phyloP scores from a whole-genome alignment of 2,329 filamentous ascomycete species.

The Aspergillus aculeatus region DNA sequence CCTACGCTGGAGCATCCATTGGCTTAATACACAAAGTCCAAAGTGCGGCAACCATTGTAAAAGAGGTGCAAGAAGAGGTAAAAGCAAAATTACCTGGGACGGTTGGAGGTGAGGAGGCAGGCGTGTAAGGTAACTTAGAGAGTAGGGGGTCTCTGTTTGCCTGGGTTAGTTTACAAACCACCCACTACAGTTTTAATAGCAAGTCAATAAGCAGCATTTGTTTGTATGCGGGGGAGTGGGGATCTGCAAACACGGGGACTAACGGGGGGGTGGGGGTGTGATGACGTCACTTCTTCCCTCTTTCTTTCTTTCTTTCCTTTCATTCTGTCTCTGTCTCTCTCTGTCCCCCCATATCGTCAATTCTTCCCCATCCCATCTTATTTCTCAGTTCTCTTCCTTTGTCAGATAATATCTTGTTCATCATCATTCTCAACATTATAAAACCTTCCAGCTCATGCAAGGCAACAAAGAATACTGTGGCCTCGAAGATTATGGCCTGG shows the following conservation, averaged over 20 bases:
- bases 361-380: neutral
- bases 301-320: neutral
- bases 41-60: conserved; percentile 42
- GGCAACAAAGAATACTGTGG: conserved; percentile 25
- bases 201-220: too few relatives aligned
- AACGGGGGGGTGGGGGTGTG: neutral
- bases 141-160: too few relatives aligned
- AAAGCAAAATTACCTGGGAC: neutral
- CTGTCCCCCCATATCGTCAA: too few relatives aligned
- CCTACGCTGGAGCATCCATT: conserved; percentile 51
- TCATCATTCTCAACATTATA: neutral
- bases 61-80: conserved; percentile 12
- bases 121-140: too few relatives aligned
- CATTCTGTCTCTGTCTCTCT: neutral
- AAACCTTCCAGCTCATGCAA: neutral
- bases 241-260: neutral
- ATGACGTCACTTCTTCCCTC: neutral
- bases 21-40: conserved; percentile 47
- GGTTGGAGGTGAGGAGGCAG: too few relatives aligned
- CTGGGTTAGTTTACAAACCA: too few relatives aligned
- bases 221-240: too few relatives aligned
- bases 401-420: neutral
- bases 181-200: too few relatives aligned
- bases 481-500: conserved; percentile 76
- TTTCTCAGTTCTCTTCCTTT: neutral